These are phyloP conservation scores for Ascochyta clinopodiicola DNA, from an alignment of 2,329 filamentous ascomycete genomes.

Conservation along the genomic window DNA sequence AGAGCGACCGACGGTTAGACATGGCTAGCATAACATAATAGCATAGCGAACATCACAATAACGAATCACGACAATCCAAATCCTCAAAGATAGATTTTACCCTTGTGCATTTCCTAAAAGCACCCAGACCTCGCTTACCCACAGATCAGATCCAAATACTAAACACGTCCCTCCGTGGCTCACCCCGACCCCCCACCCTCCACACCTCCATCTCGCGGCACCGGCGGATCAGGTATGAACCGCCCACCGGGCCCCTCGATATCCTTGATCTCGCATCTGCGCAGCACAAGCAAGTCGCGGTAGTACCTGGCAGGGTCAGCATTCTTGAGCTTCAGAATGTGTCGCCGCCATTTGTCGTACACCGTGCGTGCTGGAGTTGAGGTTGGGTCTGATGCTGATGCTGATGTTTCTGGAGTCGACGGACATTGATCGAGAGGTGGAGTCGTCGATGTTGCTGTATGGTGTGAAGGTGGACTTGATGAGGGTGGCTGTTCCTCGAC, in stretches of 20 bases:
- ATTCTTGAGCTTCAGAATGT: neutral
- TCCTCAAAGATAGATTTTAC: neutral
- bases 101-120: neutral
- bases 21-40: constrained; percentile 3
- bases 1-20: neutral
- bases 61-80: neutral
- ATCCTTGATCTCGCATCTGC: constrained; percentile 20
- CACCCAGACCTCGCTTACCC: neutral
- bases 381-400: neutral
- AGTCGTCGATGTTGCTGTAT: neutral
- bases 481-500: neutral
- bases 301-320: constrained; percentile 10
- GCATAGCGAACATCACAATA: constrained; percentile 10
- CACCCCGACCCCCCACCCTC: neutral
- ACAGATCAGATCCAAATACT: neutral
- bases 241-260: constrained; percentile 11
- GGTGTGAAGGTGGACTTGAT: neutral
- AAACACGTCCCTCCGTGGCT: neutral
- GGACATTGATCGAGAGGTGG: neutral
- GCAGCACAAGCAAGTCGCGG: constrained; percentile 15
- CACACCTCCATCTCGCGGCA: neutral
- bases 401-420: no score
- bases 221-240: constrained; percentile 11
- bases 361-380: constrained; percentile 1
- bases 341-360: constrained; percentile 8